These are phyloP conservation scores for Sanghuangporus weigelae DNA, from an alignment of 1,284 basidiomycete species.

Conservation along the genomic window DNA sequence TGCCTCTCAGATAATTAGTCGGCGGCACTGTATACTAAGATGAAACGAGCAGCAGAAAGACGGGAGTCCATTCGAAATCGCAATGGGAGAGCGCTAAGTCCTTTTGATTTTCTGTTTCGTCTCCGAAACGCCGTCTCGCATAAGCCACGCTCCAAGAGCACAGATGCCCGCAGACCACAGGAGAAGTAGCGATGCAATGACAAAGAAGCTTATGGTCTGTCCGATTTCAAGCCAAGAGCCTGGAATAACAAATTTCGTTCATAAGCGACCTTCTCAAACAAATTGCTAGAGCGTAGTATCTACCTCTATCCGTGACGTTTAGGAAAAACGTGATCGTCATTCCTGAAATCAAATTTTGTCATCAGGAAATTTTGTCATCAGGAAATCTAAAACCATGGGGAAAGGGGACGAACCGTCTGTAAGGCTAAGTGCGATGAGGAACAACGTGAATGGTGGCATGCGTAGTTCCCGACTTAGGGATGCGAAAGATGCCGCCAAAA, in stretches of 20 bases:
- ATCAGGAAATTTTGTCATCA: slow-evolving; percentile 15
- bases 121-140: slow-evolving; percentile 28
- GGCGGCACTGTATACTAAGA: not conserved
- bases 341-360: slow-evolving; percentile 32
- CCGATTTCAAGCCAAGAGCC: slow-evolving; percentile 90
- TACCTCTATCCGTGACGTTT: slow-evolving; percentile 74
- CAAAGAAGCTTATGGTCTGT: slow-evolving; percentile 85
- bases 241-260: slow-evolving; percentile 17
- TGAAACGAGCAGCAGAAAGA: not conserved
- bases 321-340: slow-evolving; percentile 85
- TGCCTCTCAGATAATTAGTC: not conserved
- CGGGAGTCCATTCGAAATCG: not conserved
- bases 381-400: not conserved
- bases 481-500: slow-evolving; percentile 66
- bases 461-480: slow-evolving; percentile 59
- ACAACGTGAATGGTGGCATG: slow-evolving; percentile 72
- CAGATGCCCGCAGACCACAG: slow-evolving; percentile 77
- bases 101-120: not conserved
- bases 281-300: not conserved
- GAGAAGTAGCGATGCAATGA: slow-evolving; percentile 75
- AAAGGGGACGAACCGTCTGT: slow-evolving; percentile 54
- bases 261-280: not conserved
- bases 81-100: not conserved
- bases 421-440: slow-evolving; percentile 67
- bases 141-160: slow-evolving; percentile 61